Conservation (phyloP, 192 early-diverging fungal genomes). For the Linderina pennispora region DNA sequence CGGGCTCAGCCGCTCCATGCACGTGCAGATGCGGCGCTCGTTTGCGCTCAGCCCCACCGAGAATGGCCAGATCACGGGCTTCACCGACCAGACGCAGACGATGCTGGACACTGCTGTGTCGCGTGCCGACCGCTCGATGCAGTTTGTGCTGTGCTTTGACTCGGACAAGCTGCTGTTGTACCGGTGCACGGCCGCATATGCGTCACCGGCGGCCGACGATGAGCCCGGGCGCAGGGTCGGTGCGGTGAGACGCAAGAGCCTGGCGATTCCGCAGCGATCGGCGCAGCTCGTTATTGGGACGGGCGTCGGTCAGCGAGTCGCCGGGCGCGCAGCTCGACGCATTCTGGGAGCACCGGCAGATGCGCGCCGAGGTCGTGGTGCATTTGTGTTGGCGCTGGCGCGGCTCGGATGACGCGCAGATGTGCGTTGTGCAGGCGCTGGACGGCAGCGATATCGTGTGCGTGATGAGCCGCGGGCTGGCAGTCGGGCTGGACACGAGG, state of each 20-base stretch:
- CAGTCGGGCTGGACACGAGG: constrained; percentile 18
- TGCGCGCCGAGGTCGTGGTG: constrained; percentile 30
- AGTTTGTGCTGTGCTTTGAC: constrained; percentile 45
- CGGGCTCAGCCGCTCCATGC: constrained; percentile 12
- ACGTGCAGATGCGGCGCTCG: constrained; percentile 2
- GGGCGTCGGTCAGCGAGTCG: constrained; percentile 40
- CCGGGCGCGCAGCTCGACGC: constrained; percentile 33
- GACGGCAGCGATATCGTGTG: constrained; percentile 24
- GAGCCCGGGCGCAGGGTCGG: constrained; percentile 21
- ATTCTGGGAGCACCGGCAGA: constrained; percentile 39
- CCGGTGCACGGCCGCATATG: constrained; percentile 14
- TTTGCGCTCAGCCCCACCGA: constrained; percentile 31
- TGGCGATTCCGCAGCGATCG: constrained; percentile 28
- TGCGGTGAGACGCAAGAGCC: constrained; percentile 25
- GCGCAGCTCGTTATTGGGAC: constrained; percentile 35
- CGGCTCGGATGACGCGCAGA: constrained; percentile 2
- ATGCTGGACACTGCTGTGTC: constrained; percentile 17
- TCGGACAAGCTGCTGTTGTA: constrained; percentile 20
- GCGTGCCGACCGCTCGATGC: constrained; percentile 4
- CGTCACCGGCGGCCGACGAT: constrained; percentile 12
- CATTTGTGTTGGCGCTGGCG: constrained; percentile 30
- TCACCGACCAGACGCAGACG: constrained; percentile 22
- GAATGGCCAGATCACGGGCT: constrained; percentile 8
- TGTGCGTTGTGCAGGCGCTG: constrained; percentile 28
- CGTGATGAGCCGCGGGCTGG: constrained; percentile 8